These are phyloP conservation scores for Quercus phellos DNA, from an alignment of 331 rosid genomes.

Conservation along the genomic window DNA sequence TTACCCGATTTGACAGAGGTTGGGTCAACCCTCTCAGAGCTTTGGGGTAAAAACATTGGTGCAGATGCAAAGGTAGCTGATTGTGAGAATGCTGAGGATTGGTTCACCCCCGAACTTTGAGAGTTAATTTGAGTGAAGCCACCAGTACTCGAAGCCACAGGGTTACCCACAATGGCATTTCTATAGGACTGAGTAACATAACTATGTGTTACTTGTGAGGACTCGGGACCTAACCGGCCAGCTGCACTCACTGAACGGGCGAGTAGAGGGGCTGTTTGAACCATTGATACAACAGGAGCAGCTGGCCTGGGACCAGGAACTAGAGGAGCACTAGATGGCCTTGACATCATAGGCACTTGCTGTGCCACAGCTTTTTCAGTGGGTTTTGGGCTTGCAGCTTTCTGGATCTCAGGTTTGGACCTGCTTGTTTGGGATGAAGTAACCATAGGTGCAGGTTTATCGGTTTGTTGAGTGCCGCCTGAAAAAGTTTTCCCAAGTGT, in stretches of 20 bases:
- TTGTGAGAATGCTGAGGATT: constrained; percentile 56
- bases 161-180: constrained; percentile 88
- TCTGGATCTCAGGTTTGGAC: constrained; percentile 58
- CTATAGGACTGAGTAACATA: constrained; percentile 80
- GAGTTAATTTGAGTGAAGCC: constrained; percentile 51
- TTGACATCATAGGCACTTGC: constrained; percentile 54
- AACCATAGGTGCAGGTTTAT: constrained; percentile 38
- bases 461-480: constrained; percentile 41
- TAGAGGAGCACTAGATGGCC: constrained; percentile 82
- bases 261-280: constrained; percentile 67
- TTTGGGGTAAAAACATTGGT: constrained; percentile 53
- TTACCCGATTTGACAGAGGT: constrained; percentile 39
- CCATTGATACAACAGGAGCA: constrained; percentile 65
- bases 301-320: constrained; percentile 75
- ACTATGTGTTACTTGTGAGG: constrained; percentile 69
- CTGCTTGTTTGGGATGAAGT: constrained; percentile 33
- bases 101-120: constrained; percentile 44
- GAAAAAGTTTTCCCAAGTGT: constrained; percentile 46
- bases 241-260: constrained; percentile 87
- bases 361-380: constrained; percentile 51
- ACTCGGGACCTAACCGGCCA: constrained; percentile 89
- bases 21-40: constrained; percentile 58
- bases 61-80: constrained; percentile 58
- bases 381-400: constrained; percentile 43
- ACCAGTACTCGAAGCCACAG: constrained; percentile 46